A percentile compares a stretch with the other conserved stretches of the same genome.
These are phyloP conservation scores for Torulaspora maleeae DNA, from an alignment of 805 yeast species.

Conservation along the genomic window DNA sequence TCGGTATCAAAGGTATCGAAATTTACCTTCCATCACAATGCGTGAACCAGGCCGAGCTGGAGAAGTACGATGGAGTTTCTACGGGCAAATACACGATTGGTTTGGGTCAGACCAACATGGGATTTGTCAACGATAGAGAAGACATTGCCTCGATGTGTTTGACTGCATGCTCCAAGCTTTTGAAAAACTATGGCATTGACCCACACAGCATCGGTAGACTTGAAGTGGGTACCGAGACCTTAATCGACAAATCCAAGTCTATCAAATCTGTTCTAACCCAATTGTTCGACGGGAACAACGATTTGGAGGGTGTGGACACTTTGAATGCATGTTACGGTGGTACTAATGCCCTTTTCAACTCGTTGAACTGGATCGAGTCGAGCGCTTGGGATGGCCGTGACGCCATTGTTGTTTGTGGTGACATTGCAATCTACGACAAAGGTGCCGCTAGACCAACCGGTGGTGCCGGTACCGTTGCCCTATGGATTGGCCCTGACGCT, in stretches of 20 bases:
- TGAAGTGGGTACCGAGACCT: conserved; percentile 97
- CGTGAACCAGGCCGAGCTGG: conserved; percentile 86
- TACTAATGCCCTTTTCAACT: conserved; percentile 88
- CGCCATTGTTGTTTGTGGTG: conserved; percentile 95
- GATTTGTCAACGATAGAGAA: conserved; percentile 94
- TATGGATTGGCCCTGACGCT: conserved; percentile 95
- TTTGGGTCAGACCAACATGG: conserved; percentile 96
- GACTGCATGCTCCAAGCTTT: conserved; percentile 75
- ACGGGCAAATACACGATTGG: conserved; percentile 98
- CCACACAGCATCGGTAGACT: conserved; percentile 80
- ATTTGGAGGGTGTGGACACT: conserved; percentile 94
- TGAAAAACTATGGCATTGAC: conserved; percentile 79
- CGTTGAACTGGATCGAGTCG: conserved; percentile 94
- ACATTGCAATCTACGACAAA: conserved; percentile 93
- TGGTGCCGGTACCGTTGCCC: conserved; percentile 96
- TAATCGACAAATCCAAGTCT: conserved; percentile 93
- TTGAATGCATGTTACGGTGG: conserved; percentile 99
- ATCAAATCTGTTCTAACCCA: conserved; percentile 95
- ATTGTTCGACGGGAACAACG: conserved; percentile 80
- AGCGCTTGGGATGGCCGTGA: conserved; percentile 97
- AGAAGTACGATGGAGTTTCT: conserved; percentile 77
- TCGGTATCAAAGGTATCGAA: conserved; percentile 97
- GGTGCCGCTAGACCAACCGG: conserved; percentile 99
- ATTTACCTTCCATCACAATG: conserved; percentile 79
- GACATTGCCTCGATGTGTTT: conserved; percentile 92